Evolutionary conservation across 116 monocot genomes (phyloP).

Genomic region (Papilionanthe hybrid): DNA sequence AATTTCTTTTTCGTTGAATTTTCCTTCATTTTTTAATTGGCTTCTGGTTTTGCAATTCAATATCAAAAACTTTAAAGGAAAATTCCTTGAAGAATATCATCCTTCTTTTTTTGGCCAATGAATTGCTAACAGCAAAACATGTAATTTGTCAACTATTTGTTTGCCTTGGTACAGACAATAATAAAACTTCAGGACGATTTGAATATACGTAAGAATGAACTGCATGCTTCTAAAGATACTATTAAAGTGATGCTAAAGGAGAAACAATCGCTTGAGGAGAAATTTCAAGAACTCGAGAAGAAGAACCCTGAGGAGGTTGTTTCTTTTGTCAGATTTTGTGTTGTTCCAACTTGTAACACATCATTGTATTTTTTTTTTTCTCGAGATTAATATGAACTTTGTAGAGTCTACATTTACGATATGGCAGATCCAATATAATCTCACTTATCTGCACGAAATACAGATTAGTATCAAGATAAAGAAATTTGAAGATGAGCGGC

Average conservation of each 20-base stretch:
- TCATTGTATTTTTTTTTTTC: not conserved
- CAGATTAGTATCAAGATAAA: constrained; percentile 42
- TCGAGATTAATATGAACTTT: not conserved
- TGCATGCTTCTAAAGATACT: constrained; percentile 62
- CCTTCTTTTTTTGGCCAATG: not conserved
- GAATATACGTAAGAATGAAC: constrained; percentile 33
- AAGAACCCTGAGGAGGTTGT: constrained; percentile 79
- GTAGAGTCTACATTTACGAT: not conserved
- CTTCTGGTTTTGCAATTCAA: not conserved
- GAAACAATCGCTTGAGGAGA: constrained; percentile 63
- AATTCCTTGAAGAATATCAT: not conserved
- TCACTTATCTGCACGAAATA: not conserved
- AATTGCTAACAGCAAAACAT: not conserved
- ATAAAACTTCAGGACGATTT: constrained; percentile 55
- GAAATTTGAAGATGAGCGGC: constrained; percentile 54
- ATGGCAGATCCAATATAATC: not conserved
- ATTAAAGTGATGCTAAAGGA: constrained; percentile 48
- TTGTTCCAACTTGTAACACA: not conserved
- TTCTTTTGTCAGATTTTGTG: not conserved
- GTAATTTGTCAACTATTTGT: not conserved
- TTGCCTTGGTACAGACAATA: constrained; percentile 23
- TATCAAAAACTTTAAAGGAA: not conserved
- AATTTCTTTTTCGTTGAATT: not conserved
- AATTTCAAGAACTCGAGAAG: constrained; percentile 58
- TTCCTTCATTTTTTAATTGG: not conserved